Percentiles rank a stretch among this genome's conserved stretches.
These are phyloP conservation scores for Kwoniella mangroviensis DNA, from an alignment of 768 basidiomycete species.

Conservation along the genomic window DNA sequence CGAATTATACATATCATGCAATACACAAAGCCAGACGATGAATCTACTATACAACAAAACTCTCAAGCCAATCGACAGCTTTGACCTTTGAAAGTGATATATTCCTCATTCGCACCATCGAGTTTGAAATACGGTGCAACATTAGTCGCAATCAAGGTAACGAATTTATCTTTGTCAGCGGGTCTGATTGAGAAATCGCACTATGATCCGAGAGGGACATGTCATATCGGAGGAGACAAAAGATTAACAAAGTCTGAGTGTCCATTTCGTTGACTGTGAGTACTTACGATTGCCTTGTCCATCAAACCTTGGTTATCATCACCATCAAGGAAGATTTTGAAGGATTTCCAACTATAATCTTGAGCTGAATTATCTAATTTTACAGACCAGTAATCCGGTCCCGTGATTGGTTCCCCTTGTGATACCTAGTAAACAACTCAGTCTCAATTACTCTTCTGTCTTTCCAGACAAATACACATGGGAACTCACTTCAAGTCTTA, in stretches of 20 bases:
- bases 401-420: background rate
- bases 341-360: background rate
- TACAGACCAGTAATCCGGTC: background rate
- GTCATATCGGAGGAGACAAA: background rate
- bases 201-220: background rate
- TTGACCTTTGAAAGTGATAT: background rate
- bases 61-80: background rate
- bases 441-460: too few relatives aligned
- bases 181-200: background rate
- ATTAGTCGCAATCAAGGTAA: background rate
- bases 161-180: background rate
- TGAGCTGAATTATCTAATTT: conserved; percentile 3
- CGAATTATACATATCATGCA: too few relatives aligned
- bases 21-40: too few relatives aligned
- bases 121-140: background rate
- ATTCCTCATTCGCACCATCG: background rate
- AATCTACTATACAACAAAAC: too few relatives aligned
- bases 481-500: background rate
- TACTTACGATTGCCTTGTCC: too few relatives aligned
- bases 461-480: background rate
- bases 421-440: background rate
- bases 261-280: too few relatives aligned
- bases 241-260: background rate
- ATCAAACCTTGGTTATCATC: background rate
- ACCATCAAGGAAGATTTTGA: background rate